Conservation (phyloP, 2,329 filamentous ascomycete species). For the Daldinia eschscholtzii region DNA sequence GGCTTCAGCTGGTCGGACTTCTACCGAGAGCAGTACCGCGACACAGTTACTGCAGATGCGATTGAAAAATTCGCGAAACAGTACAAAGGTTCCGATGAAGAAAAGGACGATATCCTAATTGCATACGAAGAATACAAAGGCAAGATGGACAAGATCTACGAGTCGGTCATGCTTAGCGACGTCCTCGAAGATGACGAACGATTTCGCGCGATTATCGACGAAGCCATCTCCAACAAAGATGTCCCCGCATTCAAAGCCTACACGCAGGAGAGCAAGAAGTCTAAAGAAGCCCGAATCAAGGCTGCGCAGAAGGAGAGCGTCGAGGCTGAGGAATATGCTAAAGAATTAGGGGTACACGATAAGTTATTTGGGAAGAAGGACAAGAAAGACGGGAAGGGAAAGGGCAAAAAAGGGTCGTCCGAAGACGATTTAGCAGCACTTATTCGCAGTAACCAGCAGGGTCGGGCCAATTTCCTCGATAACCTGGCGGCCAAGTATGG, state of each 20-base stretch:
- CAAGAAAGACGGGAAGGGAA: conserved; percentile 62
- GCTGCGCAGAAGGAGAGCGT: conserved; percentile 74
- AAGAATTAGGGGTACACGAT: conserved; percentile 80
- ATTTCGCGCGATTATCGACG: conserved; percentile 83
- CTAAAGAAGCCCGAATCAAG: conserved; percentile 69
- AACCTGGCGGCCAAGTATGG: conserved; percentile 82
- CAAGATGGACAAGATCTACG: conserved; percentile 81
- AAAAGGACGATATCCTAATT: conserved; percentile 79
- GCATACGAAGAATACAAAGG: conserved; percentile 82
- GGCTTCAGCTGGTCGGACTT: conserved; percentile 93
- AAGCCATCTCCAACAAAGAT: conserved; percentile 78
- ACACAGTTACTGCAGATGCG: conserved; percentile 78
- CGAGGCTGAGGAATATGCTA: conserved; percentile 81
- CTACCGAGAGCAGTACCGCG: conserved; percentile 85
- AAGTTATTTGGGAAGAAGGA: conserved; percentile 70
- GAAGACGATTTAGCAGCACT: conserved; percentile 75
- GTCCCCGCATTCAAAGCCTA: conserved; percentile 78
- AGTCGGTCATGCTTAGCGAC: conserved; percentile 87
- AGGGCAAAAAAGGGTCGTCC: conserved; percentile 56
- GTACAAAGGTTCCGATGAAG: conserved; percentile 90
- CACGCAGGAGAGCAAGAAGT: conserved; percentile 77
- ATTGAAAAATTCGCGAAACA: conserved; percentile 81
- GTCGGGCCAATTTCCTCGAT: conserved; percentile 75
- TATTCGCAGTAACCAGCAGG: conserved; percentile 78
- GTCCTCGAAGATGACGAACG: conserved; percentile 86